Percentiles rank a stretch among this genome's conserved stretches.
These are phyloP conservation scores for Lineolata rhizophorae DNA, from an alignment of 495 filamentous ascomycete species.

Conservation along the genomic window DNA sequence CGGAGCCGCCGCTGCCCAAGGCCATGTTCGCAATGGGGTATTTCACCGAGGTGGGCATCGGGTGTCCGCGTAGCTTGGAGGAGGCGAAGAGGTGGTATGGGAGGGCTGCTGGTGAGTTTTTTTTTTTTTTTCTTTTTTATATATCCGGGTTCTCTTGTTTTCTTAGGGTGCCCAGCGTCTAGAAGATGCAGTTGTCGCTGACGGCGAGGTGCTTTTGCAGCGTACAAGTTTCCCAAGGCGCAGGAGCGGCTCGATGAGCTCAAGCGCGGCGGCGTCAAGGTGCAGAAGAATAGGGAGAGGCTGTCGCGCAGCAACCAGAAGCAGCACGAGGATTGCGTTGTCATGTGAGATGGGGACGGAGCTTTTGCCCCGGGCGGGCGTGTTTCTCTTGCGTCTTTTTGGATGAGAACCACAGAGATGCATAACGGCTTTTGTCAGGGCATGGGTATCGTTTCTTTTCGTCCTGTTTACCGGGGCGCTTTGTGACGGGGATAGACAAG, in stretches of 20 bases:
- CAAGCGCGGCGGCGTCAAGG: slow-evolving; percentile 49
- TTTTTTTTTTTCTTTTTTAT: slow-evolving; percentile 1
- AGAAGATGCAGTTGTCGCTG: not conserved
- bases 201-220: slow-evolving; percentile 22
- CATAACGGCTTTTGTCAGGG: too few relatives aligned
- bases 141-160: slow-evolving; percentile 1
- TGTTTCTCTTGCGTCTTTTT: not conserved
- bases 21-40: slow-evolving; percentile 97
- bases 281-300: slow-evolving; percentile 46
- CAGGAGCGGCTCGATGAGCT: slow-evolving; percentile 81
- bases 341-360: too few relatives aligned
- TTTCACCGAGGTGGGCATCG: slow-evolving; percentile 89
- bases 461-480: too few relatives aligned
- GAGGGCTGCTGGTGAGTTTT: slow-evolving; percentile 75
- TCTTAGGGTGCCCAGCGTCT: slow-evolving; percentile 1
- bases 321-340: slow-evolving; percentile 53
- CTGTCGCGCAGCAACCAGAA: slow-evolving; percentile 68
- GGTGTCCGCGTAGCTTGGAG: slow-evolving; percentile 63
- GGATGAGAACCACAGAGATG: not conserved
- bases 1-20: slow-evolving; percentile 51
- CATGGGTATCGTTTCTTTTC: too few relatives aligned
- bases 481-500: too few relatives aligned
- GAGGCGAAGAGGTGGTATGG: slow-evolving; percentile 98
- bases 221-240: slow-evolving; percentile 85
- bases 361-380: not conserved